Evolutionary conservation across 352 stramenopile species (phyloP), one percentile per base, ranked within the genome.

Genomic region (Pythium chondricola): DNA sequence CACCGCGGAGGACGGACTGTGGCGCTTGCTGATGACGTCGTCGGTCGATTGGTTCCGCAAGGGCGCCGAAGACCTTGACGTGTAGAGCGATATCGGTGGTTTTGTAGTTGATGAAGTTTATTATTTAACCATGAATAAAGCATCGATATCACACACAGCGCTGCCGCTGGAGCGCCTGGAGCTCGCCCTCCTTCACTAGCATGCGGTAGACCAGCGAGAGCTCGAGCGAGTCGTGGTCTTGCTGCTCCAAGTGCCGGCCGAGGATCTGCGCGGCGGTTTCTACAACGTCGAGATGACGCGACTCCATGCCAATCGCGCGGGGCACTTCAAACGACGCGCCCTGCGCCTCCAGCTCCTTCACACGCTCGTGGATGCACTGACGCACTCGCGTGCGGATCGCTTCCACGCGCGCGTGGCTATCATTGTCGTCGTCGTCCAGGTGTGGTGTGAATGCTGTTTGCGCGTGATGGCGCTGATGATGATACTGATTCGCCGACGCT

Each of bases 1-100:
- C 5, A 45, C 65, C 4, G 54, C 54, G 7, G 75, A 85, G 61
- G 75, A 90, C 41, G 69, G 83, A 46, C 60, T 88, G 3, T 82
- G 77, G 73, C 68, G 71, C n/a, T 42, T 88, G 35, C 63, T 90
- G 20, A 90, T 90, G 75, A 81, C 73, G n/a, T 84, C 72, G 38
- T 81, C 72, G 4, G 62, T 84, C 38, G 69, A 84, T 32, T 63
- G 60, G 46, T 66, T 80, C 24, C 57, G 69, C n/a, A 58, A 56
- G 42, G 47, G 55, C 17, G 56, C 62, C 10, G 60, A 59, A 16
- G 65, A 83, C 43, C 63, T 68, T 24, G 58, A 71, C 20, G 56
- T 65, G 26, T 70, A 43, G 63, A 14, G 9, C 4, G 22, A 32
- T 45, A n/a, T 20, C 33, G 6, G 33, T 26, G n/a, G 18, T 7